Conservation (phyloP, 169 alveolate species). For the Plasmodium vivax region DNA sequence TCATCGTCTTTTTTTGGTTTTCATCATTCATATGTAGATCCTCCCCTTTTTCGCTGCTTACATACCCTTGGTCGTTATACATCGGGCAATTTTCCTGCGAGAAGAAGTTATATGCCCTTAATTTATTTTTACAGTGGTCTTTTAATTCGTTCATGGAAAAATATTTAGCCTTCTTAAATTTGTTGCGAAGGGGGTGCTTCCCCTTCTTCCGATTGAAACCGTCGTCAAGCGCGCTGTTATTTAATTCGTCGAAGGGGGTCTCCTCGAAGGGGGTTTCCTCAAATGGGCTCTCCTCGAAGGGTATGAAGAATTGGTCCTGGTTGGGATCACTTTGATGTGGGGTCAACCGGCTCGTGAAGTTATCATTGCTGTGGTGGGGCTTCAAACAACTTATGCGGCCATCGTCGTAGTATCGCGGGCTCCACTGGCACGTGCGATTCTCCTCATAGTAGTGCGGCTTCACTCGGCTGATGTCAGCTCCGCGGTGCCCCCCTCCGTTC, state of each 20-base stretch:
- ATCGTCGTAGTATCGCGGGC: not conserved
- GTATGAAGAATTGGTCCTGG: not conserved
- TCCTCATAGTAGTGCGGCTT: not conserved
- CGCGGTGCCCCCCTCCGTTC: not conserved
- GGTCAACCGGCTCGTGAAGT: not conserved
- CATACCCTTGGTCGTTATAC: slow-evolving; percentile 12
- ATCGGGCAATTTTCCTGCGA: not conserved
- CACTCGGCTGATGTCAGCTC: not conserved
- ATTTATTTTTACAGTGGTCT: slow-evolving; percentile 7
- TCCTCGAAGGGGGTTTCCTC: not conserved
- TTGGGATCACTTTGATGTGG: not conserved
- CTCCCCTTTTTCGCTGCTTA: not conserved
- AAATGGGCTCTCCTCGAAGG: not conserved
- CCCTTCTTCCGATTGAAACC: not conserved
- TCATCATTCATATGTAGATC: slow-evolving; percentile 1
- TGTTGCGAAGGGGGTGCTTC: not conserved
- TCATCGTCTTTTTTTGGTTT: not conserved
- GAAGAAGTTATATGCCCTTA: not conserved
- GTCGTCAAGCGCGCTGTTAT: not conserved
- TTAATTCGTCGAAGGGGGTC: not conserved
- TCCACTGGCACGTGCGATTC: not conserved
- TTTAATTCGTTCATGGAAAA: slow-evolving; percentile 1
- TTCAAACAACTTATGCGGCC: not conserved
- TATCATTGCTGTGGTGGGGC: not conserved
- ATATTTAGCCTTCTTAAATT: not conserved